Conservation (phyloP, 2,329 filamentous ascomycete genomes). For the Alternaria alternata region DNA sequence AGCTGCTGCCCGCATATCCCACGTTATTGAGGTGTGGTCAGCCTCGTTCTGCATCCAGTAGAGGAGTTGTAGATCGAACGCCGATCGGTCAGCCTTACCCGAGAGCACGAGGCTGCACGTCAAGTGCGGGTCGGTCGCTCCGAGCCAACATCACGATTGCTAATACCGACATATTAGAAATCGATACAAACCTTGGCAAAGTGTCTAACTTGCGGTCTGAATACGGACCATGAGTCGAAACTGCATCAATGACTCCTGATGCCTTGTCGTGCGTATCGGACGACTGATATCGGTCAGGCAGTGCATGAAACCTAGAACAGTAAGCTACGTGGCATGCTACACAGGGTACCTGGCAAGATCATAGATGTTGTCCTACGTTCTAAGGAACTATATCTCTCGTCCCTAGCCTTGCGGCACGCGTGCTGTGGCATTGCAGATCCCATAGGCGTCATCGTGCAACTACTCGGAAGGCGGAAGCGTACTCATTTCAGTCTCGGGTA, state of each 20-base stretch:
- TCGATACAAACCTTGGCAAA: not conserved
- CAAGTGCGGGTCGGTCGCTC: not conserved
- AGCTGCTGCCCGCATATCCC: not conserved
- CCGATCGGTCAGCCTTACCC: not conserved
- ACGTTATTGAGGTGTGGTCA: not conserved
- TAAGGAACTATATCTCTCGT: not conserved
- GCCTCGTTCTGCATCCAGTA: not conserved
- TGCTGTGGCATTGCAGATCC: not conserved
- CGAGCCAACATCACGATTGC: not conserved
- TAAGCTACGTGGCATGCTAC: not conserved
- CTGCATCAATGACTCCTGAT: not conserved
- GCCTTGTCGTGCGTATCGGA: not conserved
- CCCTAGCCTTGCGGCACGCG: not conserved
- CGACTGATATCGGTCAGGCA: not conserved
- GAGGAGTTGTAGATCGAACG: not conserved
- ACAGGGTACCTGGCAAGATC: not conserved
- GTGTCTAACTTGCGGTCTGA: not conserved
- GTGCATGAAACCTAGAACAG: not conserved
- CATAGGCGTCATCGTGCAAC: not conserved
- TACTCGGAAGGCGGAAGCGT: not conserved
- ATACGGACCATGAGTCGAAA: not conserved
- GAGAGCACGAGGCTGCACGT: not conserved
- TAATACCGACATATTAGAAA: not conserved
- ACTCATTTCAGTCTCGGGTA: not conserved
- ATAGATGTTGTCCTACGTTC: not conserved